Evolutionary conservation across 1,284 basidiomycete genomes (phyloP).

Genomic region (Tilletia setariae): DNA sequence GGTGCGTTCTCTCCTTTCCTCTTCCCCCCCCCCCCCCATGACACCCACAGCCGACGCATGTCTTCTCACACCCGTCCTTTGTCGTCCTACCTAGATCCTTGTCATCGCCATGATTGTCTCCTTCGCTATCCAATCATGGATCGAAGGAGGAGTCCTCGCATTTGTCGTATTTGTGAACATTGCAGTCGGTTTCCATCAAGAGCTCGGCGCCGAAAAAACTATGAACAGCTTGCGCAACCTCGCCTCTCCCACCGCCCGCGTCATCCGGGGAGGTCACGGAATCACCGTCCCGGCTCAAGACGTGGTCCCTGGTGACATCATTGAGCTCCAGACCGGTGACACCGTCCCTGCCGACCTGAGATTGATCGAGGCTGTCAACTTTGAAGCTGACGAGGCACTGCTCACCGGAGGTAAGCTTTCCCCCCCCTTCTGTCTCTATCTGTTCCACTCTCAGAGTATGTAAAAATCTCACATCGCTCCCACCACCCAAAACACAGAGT

Average conservation of each 20-base stretch:
- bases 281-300: conserved; percentile 62
- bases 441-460: not conserved
- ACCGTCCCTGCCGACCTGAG: conserved; percentile 51
- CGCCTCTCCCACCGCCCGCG: conserved; percentile 65
- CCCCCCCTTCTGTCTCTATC: not conserved
- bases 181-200: conserved; percentile 61
- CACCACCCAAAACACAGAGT: conserved; percentile 53
- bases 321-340: conserved; percentile 51
- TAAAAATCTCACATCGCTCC: not conserved
- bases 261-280: conserved; percentile 61
- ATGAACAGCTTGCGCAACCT: conserved; percentile 63
- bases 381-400: conserved; percentile 64
- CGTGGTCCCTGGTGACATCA: conserved; percentile 61
- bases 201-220: conserved; percentile 63
- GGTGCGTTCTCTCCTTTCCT: conserved; percentile 21
- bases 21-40: too few relatives aligned
- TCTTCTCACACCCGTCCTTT: not conserved
- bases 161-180: conserved; percentile 62
- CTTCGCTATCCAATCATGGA: conserved; percentile 62
- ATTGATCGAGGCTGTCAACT: conserved; percentile 51
- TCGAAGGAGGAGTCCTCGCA: conserved; percentile 67
- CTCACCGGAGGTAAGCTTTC: conserved; percentile 60
- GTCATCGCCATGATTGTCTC: conserved; percentile 66
- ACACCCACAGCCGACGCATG: not conserved
- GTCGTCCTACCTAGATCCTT: conserved; percentile 43